Percentiles rank a stretch among this genome's conserved stretches.
Conservation (phyloP, 805 yeast species). For the Ogataea polymorpha region DNA sequence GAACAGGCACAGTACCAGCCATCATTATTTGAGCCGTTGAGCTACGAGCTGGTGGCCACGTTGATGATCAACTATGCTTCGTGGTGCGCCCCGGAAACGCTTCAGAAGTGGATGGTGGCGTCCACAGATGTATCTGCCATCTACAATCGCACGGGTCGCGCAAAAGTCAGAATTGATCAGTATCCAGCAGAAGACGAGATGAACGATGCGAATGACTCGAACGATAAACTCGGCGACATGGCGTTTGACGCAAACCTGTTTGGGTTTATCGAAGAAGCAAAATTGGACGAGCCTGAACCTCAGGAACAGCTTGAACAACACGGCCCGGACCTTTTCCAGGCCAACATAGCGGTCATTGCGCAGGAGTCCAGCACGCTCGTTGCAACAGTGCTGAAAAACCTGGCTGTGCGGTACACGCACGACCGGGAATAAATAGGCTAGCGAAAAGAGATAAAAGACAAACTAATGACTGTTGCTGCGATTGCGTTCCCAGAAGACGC, state of each 20-base stretch:
- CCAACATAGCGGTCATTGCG: constrained; percentile 7
- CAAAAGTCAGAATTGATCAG: constrained; percentile 5
- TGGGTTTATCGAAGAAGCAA: constrained; percentile 31
- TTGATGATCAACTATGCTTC: constrained; percentile 25
- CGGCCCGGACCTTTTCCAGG: constrained; percentile 1
- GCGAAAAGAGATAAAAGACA: constrained; percentile 8
- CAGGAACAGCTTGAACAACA: constrained; percentile 1
- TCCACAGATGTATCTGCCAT: constrained; percentile 15
- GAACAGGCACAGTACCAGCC: constrained; percentile 11
- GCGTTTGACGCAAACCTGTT: constrained; percentile 29
- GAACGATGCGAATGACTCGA: constrained; percentile 8
- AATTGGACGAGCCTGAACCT: constrained; percentile 12
- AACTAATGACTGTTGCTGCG: constrained; percentile 17
- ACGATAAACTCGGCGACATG: constrained; percentile 18
- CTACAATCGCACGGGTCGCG: constrained; percentile 22
- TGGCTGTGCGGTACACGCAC: constrained; percentile 3
- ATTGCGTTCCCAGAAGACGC: constrained; percentile 35
- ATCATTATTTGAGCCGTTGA: constrained; percentile 15
- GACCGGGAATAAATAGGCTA: constrained; percentile 5
- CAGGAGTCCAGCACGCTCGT: constrained; percentile 3
- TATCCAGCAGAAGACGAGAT: constrained; percentile 4
- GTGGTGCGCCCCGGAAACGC: constrained; percentile 18
- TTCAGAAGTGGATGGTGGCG: constrained; percentile 25
- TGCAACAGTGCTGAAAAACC: constrained; percentile 4
- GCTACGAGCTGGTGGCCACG: constrained; percentile 24